Percentiles rank a stretch among this genome's conserved stretches.
Evolutionary conservation across 148 eudicot genomes (phyloP).

Genomic region (Polygonum maritimum): DNA sequence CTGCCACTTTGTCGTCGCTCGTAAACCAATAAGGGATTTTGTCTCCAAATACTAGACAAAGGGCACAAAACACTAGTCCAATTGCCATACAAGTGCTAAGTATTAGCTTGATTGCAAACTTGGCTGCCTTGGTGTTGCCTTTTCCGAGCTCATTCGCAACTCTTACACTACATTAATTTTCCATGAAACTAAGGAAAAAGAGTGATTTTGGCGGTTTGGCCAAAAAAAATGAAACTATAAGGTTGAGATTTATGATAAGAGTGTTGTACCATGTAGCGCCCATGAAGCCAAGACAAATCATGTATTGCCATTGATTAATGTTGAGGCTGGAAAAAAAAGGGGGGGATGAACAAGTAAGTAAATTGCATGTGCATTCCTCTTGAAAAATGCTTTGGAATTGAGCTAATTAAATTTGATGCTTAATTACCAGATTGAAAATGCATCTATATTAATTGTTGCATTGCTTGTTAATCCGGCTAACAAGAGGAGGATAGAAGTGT

Average conservation of each 20-base stretch:
- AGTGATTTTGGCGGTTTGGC: no score
- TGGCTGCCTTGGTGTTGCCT: constrained; percentile 38
- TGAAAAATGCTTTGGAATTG: background rate
- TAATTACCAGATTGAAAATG: constrained; percentile 2
- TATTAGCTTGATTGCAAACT: constrained; percentile 21
- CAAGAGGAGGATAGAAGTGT: constrained; percentile 32
- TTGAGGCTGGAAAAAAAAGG: background rate
- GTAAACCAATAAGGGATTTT: constrained; percentile 32
- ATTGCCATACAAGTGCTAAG: background rate
- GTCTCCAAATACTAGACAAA: constrained; percentile 24
- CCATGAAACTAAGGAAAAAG: background rate
- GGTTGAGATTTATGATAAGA: background rate
- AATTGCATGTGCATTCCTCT: background rate
- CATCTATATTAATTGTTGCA: background rate
- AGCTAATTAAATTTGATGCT: background rate
- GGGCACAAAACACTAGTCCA: constrained; percentile 8
- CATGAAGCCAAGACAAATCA: constrained; percentile 4
- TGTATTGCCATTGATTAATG: background rate
- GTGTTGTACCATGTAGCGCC: constrained; percentile 10
- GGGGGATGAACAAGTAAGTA: background rate
- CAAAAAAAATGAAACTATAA: background rate
- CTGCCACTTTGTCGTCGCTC: constrained; percentile 26
- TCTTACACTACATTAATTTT: constrained; percentile 27
- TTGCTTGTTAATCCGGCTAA: constrained; percentile 52
- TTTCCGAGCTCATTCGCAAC: constrained; percentile 55